Evolutionary conservation across 805 yeast species (phyloP), one percentile per base, ranked within the genome.

Genomic region (Barnettozyma sp.): DNA sequence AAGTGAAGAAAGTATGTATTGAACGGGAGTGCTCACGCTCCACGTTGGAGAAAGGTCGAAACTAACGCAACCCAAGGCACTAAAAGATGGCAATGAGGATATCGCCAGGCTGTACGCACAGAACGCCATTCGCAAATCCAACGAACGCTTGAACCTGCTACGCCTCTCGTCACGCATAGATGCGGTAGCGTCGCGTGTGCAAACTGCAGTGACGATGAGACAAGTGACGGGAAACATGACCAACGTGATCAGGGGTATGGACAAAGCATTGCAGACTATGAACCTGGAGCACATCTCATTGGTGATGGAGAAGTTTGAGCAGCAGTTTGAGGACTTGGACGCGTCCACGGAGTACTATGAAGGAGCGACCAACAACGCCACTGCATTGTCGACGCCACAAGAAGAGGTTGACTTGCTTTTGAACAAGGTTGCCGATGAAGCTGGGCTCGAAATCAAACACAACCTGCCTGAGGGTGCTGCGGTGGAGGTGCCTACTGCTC

Each of bases 151-250:
- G 35, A 90, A 82, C 54, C 61, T 92, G 36, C 63, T 92, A 35
- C 70, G 90, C 46, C 65, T 92, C 39, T 82, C 96, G 0, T 84
- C 95, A 0, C 64, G 97, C 39, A 84, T 92, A 15, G 99, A 92
- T 60, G 90, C 97, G 0, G 98, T 92, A 17, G 94, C 97, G 0
- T 81, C 94, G 4, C 65, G 98, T 40, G 95, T 92, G 3, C 97
- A 90, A 51, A 92, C 99, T 0, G 98, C 98, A 0, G 97, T 92
- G 6, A 90, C 97, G 0, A 92, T 92, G 99, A 72, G 95, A 46
- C 77, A 84, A 33, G 96, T 92, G 9, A 85, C 95, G 0, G 87
- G 88, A 2, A 88, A 87, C 49, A 92, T 92, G 97, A 75, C 92
- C 7, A 78, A 73, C 33, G 97, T 90, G 10, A 92, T 94, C 39